phyloP scores from a whole-genome alignment of 768 basidiomycete genomes.

The Strobilomyces dryophilus region DNA sequence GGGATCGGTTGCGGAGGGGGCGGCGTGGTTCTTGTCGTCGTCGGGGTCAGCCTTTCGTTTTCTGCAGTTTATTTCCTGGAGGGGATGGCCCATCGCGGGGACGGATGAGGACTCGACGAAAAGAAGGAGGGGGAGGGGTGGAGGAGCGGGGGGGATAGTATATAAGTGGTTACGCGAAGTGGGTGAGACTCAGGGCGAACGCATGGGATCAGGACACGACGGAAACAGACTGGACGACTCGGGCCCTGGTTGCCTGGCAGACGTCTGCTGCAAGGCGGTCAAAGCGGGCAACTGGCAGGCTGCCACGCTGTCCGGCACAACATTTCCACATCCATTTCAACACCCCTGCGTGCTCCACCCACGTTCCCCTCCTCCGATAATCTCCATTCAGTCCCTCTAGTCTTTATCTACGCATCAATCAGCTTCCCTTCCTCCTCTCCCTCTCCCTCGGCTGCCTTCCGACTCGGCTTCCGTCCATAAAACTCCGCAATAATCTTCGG shows the following conservation, averaged over 20 bases:
- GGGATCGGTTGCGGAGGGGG: slow-evolving; percentile 24
- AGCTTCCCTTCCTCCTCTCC: slow-evolving; percentile 40
- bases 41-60: slow-evolving; percentile 68
- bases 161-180: slow-evolving; percentile 18
- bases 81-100: slow-evolving; percentile 43
- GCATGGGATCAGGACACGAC: slow-evolving; percentile 28
- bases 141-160: slow-evolving; percentile 27
- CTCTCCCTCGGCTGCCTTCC: slow-evolving; percentile 52
- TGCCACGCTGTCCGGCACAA: slow-evolving; percentile 29
- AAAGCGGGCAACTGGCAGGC: slow-evolving; percentile 29
- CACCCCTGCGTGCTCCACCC: slow-evolving; percentile 15
- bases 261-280: slow-evolving; percentile 16
- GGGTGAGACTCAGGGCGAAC: slow-evolving; percentile 33
- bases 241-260: slow-evolving; percentile 29
- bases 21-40: slow-evolving; percentile 35
- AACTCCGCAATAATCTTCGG: slow-evolving; percentile 95
- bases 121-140: slow-evolving; percentile 7
- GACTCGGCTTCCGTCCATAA: slow-evolving; percentile 78
- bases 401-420: slow-evolving; percentile 53
- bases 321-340: slow-evolving; percentile 4
- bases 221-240: slow-evolving; percentile 17
- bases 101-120: slow-evolving; percentile 12
- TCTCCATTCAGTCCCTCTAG: neutral
- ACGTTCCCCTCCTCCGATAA: slow-evolving; percentile 8
- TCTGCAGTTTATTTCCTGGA: slow-evolving; percentile 47